phyloP scores from a whole-genome alignment of 306 rosid genomes.

The Betula pendula region DNA sequence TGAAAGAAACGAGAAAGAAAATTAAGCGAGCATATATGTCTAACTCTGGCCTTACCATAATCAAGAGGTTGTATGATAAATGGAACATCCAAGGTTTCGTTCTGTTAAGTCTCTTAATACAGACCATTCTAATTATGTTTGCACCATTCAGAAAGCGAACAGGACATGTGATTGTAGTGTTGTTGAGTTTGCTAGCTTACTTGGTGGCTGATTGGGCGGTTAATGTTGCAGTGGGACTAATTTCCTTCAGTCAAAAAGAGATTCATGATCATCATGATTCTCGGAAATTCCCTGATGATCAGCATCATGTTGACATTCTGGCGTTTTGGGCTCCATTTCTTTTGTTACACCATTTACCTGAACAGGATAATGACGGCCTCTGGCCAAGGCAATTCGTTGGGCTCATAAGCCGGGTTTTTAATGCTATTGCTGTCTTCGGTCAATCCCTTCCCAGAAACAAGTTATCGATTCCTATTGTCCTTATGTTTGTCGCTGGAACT shows the following conservation, averaged over 20 bases:
- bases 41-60: too few species aligned
- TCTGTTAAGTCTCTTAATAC: constrained; percentile 5
- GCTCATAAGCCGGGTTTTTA: constrained; percentile 13
- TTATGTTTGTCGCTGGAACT: constrained; percentile 34
- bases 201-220: constrained; percentile 14
- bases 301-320: background rate
- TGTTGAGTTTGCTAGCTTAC: background rate
- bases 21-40: background rate
- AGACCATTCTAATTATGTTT: background rate
- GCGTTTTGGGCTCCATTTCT: constrained; percentile 34
- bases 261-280: too few species aligned
- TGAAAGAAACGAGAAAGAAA: background rate
- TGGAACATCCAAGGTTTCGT: background rate
- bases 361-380: constrained; percentile 44
- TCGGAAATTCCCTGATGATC: too few species aligned
- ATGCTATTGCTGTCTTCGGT: constrained; percentile 17
- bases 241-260: background rate
- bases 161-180: background rate
- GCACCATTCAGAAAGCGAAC: constrained; percentile 13
- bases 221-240: constrained; percentile 11
- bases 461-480: constrained; percentile 18
- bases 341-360: constrained; percentile 28
- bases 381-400: constrained; percentile 43
- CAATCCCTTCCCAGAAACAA: constrained; percentile 17
- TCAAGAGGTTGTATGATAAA: background rate